Conservation (phyloP, 371 early-diverging fungal species). For the Basidiobolus heterosporus region DNA sequence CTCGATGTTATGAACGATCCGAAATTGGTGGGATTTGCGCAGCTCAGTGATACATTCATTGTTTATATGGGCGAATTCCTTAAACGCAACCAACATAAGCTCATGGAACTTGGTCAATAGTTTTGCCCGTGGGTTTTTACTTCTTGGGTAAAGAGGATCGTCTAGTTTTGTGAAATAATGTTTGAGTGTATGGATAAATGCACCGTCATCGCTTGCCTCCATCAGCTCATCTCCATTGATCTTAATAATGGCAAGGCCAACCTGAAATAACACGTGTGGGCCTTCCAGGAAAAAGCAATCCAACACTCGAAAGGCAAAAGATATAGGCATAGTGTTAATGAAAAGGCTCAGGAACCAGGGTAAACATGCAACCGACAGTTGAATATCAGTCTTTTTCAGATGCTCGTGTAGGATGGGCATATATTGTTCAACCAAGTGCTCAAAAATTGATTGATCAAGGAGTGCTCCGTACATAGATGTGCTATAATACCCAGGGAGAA, state of each 20-base stretch:
- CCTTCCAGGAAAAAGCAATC: slow-evolving; percentile 92
- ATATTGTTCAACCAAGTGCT: slow-evolving; percentile 58
- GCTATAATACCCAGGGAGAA: slow-evolving; percentile 89
- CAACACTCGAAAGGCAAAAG: slow-evolving; percentile 71
- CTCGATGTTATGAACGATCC: slow-evolving; percentile 89
- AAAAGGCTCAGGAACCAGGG: slow-evolving; percentile 93
- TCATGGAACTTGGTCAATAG: slow-evolving; percentile 75
- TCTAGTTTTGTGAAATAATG: slow-evolving; percentile 53
- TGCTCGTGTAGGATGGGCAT: slow-evolving; percentile 66
- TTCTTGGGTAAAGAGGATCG: slow-evolving; percentile 39
- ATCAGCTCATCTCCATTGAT: slow-evolving; percentile 78
- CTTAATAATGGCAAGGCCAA: slow-evolving; percentile 82
- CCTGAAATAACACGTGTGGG: slow-evolving; percentile 80
- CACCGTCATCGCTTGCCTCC: slow-evolving; percentile 78
- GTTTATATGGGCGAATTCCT: slow-evolving; percentile 75
- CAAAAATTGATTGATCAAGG: slow-evolving; percentile 87
- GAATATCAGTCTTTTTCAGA: slow-evolving; percentile 72
- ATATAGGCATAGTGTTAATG: slow-evolving; percentile 81
- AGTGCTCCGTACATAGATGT: slow-evolving; percentile 94
- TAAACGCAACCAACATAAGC: slow-evolving; percentile 75
- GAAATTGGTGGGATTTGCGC: slow-evolving; percentile 75
- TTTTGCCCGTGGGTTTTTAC: slow-evolving; percentile 30
- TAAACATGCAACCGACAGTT: slow-evolving; percentile 83
- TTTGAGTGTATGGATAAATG: slow-evolving; percentile 66
- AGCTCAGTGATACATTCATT: slow-evolving; percentile 61